These are phyloP conservation scores for Durotheca rogersii DNA, from an alignment of 495 filamentous ascomycete species.

Conservation along the genomic window DNA sequence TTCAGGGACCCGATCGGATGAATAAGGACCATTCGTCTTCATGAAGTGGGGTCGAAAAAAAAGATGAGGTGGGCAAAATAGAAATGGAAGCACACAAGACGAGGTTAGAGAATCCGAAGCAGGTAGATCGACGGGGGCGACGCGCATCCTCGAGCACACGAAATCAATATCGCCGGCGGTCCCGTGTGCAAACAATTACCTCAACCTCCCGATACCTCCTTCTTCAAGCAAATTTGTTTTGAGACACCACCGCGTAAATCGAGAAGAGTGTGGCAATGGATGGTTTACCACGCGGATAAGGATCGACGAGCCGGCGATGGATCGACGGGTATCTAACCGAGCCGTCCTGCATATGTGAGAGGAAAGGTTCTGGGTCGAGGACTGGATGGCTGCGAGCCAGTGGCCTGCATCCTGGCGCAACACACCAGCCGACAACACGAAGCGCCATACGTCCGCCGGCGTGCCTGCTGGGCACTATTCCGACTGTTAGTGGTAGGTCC, in stretches of 20 bases:
- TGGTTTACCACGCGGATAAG: conserved; percentile 27
- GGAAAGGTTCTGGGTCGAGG: conserved; percentile 8
- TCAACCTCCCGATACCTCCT: conserved; percentile 9
- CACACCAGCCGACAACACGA: conserved; percentile 31
- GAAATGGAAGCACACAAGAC: conserved; percentile 12
- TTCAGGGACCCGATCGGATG: conserved; percentile 16
- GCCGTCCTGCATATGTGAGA: conserved; percentile 27
- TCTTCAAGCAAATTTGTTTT: conserved; percentile 19
- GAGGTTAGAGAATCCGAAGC: background rate
- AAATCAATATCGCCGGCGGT: conserved; percentile 8
- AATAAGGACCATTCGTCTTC: conserved; percentile 1
- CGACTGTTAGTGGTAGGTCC: conserved; percentile 12
- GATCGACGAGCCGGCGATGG: conserved; percentile 21
- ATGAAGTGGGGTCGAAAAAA: background rate
- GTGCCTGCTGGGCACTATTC: background rate
- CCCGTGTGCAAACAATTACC: conserved; percentile 6
- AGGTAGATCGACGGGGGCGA: conserved; percentile 1
- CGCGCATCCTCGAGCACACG: conserved; percentile 9
- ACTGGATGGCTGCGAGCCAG: conserved; percentile 14
- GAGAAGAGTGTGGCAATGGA: conserved; percentile 8
- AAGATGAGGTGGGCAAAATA: background rate
- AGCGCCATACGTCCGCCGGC: conserved; percentile 29
- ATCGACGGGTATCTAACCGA: conserved; percentile 22
- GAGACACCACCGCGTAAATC: conserved; percentile 5
- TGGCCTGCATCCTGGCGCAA: conserved; percentile 21